Evolutionary conservation across 116 monocot species (phyloP).

Genomic region (Trichopus zeylanicus): DNA sequence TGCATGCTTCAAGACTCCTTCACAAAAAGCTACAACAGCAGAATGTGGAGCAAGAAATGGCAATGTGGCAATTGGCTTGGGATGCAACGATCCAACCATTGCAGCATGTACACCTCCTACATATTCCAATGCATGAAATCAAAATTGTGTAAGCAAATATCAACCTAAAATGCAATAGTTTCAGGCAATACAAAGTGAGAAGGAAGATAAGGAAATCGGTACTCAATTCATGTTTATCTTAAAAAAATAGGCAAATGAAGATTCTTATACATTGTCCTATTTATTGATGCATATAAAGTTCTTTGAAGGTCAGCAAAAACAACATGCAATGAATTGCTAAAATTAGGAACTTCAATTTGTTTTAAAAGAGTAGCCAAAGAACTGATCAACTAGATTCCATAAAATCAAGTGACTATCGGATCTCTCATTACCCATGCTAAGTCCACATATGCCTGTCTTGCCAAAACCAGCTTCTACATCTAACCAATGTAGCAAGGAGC

Average conservation of each 20-base stretch:
- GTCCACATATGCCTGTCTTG: constrained; percentile 95
- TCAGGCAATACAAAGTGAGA: no score
- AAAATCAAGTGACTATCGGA: not conserved
- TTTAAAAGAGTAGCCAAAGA: not conserved
- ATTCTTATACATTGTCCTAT: no score
- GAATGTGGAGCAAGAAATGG: constrained; percentile 97
- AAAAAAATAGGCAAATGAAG: no score
- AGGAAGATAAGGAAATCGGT: no score
- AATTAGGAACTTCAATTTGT: no score
- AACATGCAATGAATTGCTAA: no score
- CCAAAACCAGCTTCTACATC: constrained; percentile 85
- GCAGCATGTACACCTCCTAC: constrained; percentile 97
- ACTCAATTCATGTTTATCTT: no score
- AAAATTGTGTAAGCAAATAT: not conserved
- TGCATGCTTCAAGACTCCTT: constrained; percentile 77
- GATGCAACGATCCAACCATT: constrained; percentile 96
- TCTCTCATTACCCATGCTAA: constrained; percentile 91
- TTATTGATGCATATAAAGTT: no score
- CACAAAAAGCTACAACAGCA: constrained; percentile 92
- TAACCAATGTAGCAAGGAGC: constrained; percentile 85
- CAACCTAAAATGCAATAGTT: no score
- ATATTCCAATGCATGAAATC: not conserved
- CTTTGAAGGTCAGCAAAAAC: no score
- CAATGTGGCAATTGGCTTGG: constrained; percentile 74
- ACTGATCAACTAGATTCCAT: not conserved